Percentiles rank a stretch among this genome's conserved stretches.
These are phyloP conservation scores for Colletotrichum destructivum DNA, from an alignment of 2,329 filamentous ascomycete species.

Conservation along the genomic window DNA sequence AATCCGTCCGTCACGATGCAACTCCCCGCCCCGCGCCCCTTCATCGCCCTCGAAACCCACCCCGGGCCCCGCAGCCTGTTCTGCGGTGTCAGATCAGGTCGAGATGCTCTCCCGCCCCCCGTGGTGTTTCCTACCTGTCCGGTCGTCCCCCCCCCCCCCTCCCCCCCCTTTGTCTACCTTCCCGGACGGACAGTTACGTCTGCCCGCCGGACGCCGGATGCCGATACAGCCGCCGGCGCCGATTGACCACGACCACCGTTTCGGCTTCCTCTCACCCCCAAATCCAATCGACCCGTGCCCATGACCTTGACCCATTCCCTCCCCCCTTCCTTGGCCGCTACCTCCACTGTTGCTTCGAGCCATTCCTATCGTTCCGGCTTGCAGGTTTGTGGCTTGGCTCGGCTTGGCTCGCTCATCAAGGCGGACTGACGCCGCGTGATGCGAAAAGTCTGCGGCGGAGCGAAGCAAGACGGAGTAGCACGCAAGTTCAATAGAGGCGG, in stretches of 20 bases:
- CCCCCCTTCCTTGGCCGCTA: neutral
- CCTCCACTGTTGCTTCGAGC: neutral
- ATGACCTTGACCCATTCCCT: neutral
- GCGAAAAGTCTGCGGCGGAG: slow-evolving; percentile 5
- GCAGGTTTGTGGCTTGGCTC: neutral
- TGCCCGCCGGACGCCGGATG: slow-evolving; percentile 32
- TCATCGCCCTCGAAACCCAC: neutral
- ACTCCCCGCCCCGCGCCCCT: neutral
- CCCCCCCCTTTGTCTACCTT: slow-evolving; percentile 15
- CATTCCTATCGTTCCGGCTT: neutral
- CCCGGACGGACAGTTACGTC: slow-evolving; percentile 30
- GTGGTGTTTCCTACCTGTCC: neutral
- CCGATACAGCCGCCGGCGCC: slow-evolving; percentile 34
- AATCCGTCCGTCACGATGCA: neutral
- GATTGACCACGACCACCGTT: slow-evolving; percentile 10
- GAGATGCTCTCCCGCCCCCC: neutral
- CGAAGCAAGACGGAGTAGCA: neutral
- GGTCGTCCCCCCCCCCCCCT: neutral
- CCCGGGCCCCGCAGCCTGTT: neutral
- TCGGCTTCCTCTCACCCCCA: neutral
- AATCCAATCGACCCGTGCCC: no score
- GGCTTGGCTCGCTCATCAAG: slow-evolving; percentile 5
- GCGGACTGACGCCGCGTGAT: neutral
- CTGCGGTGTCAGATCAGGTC: neutral
- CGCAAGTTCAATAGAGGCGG: no score